A percentile compares a stretch with the other conserved stretches of the same genome.
These are phyloP conservation scores for Evansstolkia leycettana DNA, from an alignment of 495 filamentous ascomycete genomes.

Conservation along the genomic window DNA sequence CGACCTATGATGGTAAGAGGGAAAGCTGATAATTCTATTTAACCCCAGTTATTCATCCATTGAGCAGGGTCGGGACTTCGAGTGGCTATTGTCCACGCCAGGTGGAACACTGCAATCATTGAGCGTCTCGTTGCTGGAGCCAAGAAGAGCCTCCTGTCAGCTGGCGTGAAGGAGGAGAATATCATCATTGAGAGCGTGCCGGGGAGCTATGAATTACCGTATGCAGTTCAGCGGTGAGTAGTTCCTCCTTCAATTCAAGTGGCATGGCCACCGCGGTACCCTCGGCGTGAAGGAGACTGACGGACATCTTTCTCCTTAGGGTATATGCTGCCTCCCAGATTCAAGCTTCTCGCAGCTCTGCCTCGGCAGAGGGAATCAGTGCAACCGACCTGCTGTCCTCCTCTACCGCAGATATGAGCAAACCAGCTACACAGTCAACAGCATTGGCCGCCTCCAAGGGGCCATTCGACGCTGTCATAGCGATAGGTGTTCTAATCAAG, in stretches of 20 bases:
- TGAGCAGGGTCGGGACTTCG: conserved; percentile 63
- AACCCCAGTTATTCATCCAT: conserved; percentile 1
- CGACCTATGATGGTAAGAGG: conserved; percentile 36
- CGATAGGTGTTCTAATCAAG: conserved; percentile 94
- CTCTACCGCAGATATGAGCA: conserved; percentile 50
- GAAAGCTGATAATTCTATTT: neutral
- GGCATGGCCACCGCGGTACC: too few relatives aligned
- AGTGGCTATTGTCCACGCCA: conserved; percentile 87
- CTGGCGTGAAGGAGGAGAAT: conserved; percentile 76
- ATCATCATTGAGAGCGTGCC: conserved; percentile 84
- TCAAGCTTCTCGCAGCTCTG: conserved; percentile 50
- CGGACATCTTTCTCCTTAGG: conserved; percentile 25
- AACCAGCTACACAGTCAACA: conserved; percentile 12
- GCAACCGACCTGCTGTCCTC: conserved; percentile 72
- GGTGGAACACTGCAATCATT: conserved; percentile 81
- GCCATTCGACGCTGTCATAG: conserved; percentile 86
- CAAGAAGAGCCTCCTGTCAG: conserved; percentile 44
- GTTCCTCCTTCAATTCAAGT: neutral
- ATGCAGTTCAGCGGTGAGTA: conserved; percentile 67
- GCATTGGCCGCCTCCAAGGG: conserved; percentile 26
- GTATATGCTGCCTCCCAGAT: conserved; percentile 80
- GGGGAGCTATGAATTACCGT: conserved; percentile 86
- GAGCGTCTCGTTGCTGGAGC: conserved; percentile 66
- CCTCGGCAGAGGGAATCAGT: conserved; percentile 41
- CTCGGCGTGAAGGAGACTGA: neutral